These are phyloP conservation scores for Lactarius sanguifluus DNA, from an alignment of 768 basidiomycete species.

Conservation along the genomic window DNA sequence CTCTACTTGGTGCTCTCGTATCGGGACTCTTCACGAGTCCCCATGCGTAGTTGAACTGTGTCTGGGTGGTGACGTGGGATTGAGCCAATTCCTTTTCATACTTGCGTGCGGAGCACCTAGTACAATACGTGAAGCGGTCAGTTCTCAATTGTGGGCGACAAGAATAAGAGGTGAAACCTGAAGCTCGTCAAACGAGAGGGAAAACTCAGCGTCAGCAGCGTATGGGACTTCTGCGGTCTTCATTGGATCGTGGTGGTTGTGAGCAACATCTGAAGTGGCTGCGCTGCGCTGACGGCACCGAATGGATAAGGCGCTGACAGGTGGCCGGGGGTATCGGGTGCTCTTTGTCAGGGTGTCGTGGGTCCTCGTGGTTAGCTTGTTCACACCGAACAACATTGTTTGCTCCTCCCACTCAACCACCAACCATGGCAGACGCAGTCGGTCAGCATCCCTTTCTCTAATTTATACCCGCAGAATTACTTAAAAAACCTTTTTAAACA, in stretches of 20 bases:
- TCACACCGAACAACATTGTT: constrained; percentile 1
- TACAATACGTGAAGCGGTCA: constrained; percentile 4
- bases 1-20: constrained; percentile 83
- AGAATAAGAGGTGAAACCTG: constrained; percentile 51
- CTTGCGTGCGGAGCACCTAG: constrained; percentile 88
- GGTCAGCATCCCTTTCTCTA: constrained; percentile 9
- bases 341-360: constrained; percentile 4
- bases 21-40: constrained; percentile 91
- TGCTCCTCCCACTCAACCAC: background rate
- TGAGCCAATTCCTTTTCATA: constrained; percentile 86
- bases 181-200: constrained; percentile 85
- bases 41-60: constrained; percentile 98
- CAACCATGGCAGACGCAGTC: constrained; percentile 26
- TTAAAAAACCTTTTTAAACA: background rate
- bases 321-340: constrained; percentile 12
- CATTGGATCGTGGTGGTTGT: constrained; percentile 4
- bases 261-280: constrained; percentile 2
- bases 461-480: background rate
- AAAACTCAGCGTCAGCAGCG: constrained; percentile 91
- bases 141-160: background rate
- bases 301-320: background rate
- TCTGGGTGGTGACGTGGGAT: constrained; percentile 87
- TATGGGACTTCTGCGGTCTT: constrained; percentile 89
- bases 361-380: constrained; percentile 10
- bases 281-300: background rate